Conservation (phyloP, 1,284 basidiomycete genomes). For the Sanghuangporus sanghuang region DNA sequence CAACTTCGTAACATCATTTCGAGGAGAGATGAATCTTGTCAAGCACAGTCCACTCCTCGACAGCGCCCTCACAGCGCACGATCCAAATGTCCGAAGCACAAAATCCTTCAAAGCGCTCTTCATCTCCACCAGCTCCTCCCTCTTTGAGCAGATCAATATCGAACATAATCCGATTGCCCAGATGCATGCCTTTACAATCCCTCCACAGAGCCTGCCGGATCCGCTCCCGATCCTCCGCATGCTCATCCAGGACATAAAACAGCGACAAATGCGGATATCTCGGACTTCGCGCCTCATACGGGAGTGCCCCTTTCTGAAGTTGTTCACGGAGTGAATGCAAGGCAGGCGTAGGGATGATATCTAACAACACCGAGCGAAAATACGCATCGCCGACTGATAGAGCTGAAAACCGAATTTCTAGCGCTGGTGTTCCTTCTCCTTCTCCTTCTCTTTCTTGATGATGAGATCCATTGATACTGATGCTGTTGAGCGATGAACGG, state of each 20-base stretch:
- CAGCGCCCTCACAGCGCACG: slow-evolving; percentile 55
- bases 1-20: neutral
- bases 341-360: slow-evolving; percentile 38
- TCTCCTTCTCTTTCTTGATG: slow-evolving; percentile 1
- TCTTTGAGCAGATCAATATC: neutral
- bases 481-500: slow-evolving; percentile 35
- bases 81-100: slow-evolving; percentile 56
- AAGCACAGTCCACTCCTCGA: slow-evolving; percentile 52
- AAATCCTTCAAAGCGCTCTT: slow-evolving; percentile 40
- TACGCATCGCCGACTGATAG: slow-evolving; percentile 55
- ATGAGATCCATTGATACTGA: neutral
- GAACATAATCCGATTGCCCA: slow-evolving; percentile 18
- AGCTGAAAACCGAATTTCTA: slow-evolving; percentile 44
- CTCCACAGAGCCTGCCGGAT: slow-evolving; percentile 33
- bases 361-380: slow-evolving; percentile 64
- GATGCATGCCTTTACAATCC: slow-evolving; percentile 27
- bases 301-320: slow-evolving; percentile 38
- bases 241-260: slow-evolving; percentile 60
- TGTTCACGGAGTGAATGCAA: slow-evolving; percentile 44
- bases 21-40: slow-evolving; percentile 30
- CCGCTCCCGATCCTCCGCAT: slow-evolving; percentile 36
- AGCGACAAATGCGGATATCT: slow-evolving; percentile 65
- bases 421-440: neutral
- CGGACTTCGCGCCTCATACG: slow-evolving; percentile 41
- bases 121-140: slow-evolving; percentile 16